Percentiles rank a stretch among this genome's conserved stretches.
phyloP scores from a whole-genome alignment of 495 filamentous ascomycete species.

The Neurospora cerealis region DNA sequence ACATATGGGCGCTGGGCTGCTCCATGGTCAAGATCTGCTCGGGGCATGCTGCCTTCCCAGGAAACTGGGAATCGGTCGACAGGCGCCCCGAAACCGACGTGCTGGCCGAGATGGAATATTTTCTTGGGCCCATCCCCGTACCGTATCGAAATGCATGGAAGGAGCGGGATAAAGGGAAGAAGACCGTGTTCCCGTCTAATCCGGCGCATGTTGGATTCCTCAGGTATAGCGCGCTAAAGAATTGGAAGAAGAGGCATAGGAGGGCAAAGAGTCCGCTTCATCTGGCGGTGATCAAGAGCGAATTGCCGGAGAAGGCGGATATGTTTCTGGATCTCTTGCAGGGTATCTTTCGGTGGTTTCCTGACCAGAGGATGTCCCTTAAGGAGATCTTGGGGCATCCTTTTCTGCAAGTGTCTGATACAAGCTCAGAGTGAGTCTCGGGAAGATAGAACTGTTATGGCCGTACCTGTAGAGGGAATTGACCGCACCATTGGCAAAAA shows the following conservation, averaged over 20 bases:
- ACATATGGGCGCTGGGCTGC: background rate
- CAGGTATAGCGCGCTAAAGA: background rate
- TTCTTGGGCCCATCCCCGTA: background rate
- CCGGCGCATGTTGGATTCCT: background rate
- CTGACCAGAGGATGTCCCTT: background rate
- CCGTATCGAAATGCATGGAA: background rate
- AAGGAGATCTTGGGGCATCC: background rate
- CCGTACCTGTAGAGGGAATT: background rate
- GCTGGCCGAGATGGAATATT: background rate
- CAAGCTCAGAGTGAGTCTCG: background rate
- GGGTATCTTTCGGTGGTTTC: background rate
- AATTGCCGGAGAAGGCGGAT: background rate
- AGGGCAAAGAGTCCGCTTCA: background rate
- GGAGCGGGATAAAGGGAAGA: background rate
- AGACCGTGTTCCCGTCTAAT: background rate
- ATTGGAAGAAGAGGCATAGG: background rate
- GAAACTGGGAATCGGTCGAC: background rate
- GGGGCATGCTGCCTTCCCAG: background rate
- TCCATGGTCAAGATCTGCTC: background rate
- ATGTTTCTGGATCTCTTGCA: background rate
- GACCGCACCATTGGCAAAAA: background rate
- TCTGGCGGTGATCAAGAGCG: background rate
- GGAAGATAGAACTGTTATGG: background rate
- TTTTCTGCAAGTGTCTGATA: background rate
- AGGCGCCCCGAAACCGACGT: background rate